A percentile compares a stretch with the other conserved stretches of the same genome.
Conservation (phyloP, 768 basidiomycete genomes). For the Tulasnella sp. region DNA sequence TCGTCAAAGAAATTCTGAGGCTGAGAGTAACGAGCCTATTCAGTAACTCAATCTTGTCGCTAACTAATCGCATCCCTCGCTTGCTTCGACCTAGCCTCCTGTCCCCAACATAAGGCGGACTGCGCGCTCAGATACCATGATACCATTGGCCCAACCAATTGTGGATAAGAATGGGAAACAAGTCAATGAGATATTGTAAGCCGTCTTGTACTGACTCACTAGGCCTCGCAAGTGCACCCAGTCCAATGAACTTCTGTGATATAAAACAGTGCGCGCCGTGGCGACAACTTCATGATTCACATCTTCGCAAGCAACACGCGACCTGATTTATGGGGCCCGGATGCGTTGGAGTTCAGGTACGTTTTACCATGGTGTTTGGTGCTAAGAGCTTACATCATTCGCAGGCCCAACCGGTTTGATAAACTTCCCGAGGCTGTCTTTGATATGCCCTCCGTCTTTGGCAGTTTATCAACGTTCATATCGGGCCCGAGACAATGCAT, state of each 20-base stretch:
- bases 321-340: constrained; percentile 17
- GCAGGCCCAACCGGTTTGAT: constrained; percentile 5
- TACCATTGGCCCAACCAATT: constrained; percentile 41
- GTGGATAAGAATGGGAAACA: constrained; percentile 36
- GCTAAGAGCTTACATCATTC: neutral
- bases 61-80: too few relatives aligned
- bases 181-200: constrained; percentile 32
- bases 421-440: neutral
- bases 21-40: constrained; percentile 20
- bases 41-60: too few relatives aligned
- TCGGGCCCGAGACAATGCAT: too few relatives aligned
- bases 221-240: too few relatives aligned
- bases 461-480: constrained; percentile 1
- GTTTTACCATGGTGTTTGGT: neutral
- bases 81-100: constrained; percentile 32
- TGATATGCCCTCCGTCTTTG: constrained; percentile 3
- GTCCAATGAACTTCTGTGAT: neutral
- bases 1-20: constrained; percentile 41
- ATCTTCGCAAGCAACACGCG: constrained; percentile 5
- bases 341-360: constrained; percentile 20
- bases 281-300: neutral
- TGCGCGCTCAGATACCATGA: constrained; percentile 41
- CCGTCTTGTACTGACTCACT: too few relatives aligned
- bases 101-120: constrained; percentile 35
- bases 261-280: constrained; percentile 1